A percentile compares a stretch with the other conserved stretches of the same genome.
phyloP scores from a whole-genome alignment of 768 basidiomycete genomes.

The Rhizopogon sp. region DNA sequence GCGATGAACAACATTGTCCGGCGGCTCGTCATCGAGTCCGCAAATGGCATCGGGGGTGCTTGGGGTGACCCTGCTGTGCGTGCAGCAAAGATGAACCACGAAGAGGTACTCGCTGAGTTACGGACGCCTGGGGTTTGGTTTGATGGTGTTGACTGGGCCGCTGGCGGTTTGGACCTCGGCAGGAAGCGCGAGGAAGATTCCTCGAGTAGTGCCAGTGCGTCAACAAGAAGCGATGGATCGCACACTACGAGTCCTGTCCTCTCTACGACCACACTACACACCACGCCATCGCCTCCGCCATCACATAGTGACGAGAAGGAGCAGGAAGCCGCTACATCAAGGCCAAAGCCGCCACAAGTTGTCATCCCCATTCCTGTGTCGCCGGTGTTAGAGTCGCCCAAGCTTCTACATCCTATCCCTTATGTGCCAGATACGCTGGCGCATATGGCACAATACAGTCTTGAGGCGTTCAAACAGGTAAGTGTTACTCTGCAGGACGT shows the following conservation, averaged over 20 bases:
- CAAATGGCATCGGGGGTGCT: conserved; percentile 30
- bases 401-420: conserved; percentile 61
- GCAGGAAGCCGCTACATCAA: conserved; percentile 24
- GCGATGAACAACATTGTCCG: conserved; percentile 68
- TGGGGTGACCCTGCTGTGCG: conserved; percentile 48
- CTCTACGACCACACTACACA: conserved; percentile 69
- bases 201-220: conserved; percentile 34
- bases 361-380: conserved; percentile 38
- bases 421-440: conserved; percentile 55
- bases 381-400: conserved; percentile 60
- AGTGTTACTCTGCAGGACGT: conserved; percentile 18
- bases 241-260: conserved; percentile 69
- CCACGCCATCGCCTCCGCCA: conserved; percentile 75
- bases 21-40: conserved; percentile 59
- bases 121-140: conserved; percentile 62
- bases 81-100: conserved; percentile 50
- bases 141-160: conserved; percentile 64
- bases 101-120: conserved; percentile 55
- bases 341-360: conserved; percentile 24
- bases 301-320: conserved; percentile 27
- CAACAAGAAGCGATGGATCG: conserved; percentile 47
- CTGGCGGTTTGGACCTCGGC: conserved; percentile 15
- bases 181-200: conserved; percentile 42
- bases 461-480: conserved; percentile 55
- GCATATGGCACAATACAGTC: conserved; percentile 52